Evolutionary conservation across 1,139 yeast genomes (phyloP).

Genomic region (Meyerozyma athensensis): DNA sequence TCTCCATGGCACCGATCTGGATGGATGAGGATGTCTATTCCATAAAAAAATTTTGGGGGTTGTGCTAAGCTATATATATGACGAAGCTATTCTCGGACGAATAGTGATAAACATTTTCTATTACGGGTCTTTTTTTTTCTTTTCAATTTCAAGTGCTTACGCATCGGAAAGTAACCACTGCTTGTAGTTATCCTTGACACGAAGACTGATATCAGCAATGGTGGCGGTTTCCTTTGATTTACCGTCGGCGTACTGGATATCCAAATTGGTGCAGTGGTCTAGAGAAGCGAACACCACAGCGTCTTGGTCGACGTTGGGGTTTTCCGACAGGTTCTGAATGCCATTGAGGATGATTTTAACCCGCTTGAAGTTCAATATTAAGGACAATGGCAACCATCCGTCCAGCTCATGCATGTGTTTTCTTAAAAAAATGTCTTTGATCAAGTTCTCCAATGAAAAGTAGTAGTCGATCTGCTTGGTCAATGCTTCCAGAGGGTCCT

Average conservation of each 20-base stretch:
- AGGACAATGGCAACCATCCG: slow-evolving; percentile 65
- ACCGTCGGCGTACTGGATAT: slow-evolving; percentile 28
- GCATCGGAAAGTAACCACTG: slow-evolving; percentile 38
- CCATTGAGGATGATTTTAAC: slow-evolving; percentile 52
- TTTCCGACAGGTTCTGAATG: slow-evolving; percentile 30
- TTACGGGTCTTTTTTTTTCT: slow-evolving; percentile 3
- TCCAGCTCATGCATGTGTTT: slow-evolving; percentile 65
- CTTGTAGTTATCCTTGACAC: slow-evolving; percentile 38
- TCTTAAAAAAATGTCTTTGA: slow-evolving; percentile 75
- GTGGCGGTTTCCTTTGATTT: slow-evolving; percentile 22
- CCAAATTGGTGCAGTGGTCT: slow-evolving; percentile 36
- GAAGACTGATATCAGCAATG: slow-evolving; percentile 32
- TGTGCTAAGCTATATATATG: slow-evolving; percentile 3
- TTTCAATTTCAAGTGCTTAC: not conserved
- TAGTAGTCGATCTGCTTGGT: slow-evolving; percentile 81
- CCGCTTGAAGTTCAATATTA: slow-evolving; percentile 70
- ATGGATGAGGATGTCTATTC: not conserved
- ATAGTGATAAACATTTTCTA: slow-evolving; percentile 3
- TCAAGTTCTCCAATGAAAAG: slow-evolving; percentile 79
- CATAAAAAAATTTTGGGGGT: not conserved
- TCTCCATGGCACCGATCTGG: not conserved
- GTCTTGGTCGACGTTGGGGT: slow-evolving; percentile 15
- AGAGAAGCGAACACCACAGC: slow-evolving; percentile 30
- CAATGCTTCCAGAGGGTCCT: slow-evolving; percentile 44
- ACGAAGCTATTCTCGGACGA: slow-evolving; percentile 2